Percentiles rank a stretch among this genome's conserved stretches.
Conservation (phyloP, 495 filamentous ascomycete species). For the Trichoderma gamsii region DNA sequence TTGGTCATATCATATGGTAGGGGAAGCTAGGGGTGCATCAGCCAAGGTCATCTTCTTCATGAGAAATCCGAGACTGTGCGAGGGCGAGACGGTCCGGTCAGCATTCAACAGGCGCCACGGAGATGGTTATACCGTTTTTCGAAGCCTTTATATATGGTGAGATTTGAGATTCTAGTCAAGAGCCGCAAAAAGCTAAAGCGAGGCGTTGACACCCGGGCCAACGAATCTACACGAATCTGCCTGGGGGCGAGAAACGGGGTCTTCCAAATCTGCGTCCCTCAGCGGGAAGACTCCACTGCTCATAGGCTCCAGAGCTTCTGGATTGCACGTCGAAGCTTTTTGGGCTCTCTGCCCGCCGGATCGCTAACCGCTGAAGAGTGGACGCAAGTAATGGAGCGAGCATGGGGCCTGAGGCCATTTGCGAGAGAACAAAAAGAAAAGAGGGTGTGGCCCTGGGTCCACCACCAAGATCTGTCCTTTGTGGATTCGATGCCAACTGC, state of each 20-base stretch:
- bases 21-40: slow-evolving; percentile 7
- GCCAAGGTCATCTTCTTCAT: neutral
- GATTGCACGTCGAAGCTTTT: slow-evolving; percentile 13
- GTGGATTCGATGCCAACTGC: neutral
- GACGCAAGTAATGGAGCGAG: slow-evolving; percentile 3
- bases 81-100: neutral
- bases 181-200: slow-evolving; percentile 11
- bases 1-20: neutral
- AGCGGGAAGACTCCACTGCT: slow-evolving; percentile 11
- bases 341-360: neutral
- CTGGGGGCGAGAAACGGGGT: slow-evolving; percentile 13
- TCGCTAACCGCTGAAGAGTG: slow-evolving; percentile 12
- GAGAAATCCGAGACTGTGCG: neutral
- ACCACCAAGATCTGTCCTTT: slow-evolving; percentile 1
- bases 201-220: slow-evolving; percentile 2
- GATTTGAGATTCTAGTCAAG: neutral
- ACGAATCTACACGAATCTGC: slow-evolving; percentile 8
- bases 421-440: neutral
- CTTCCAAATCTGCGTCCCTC: slow-evolving; percentile 11
- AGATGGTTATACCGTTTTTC: neutral
- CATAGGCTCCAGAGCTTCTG: slow-evolving; percentile 14
- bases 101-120: neutral
- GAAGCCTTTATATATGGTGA: neutral
- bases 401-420: neutral
- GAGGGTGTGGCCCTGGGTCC: slow-evolving; percentile 11